These are phyloP conservation scores for Aspergillus persii DNA, from an alignment of 2,329 filamentous ascomycete genomes.

Conservation along the genomic window DNA sequence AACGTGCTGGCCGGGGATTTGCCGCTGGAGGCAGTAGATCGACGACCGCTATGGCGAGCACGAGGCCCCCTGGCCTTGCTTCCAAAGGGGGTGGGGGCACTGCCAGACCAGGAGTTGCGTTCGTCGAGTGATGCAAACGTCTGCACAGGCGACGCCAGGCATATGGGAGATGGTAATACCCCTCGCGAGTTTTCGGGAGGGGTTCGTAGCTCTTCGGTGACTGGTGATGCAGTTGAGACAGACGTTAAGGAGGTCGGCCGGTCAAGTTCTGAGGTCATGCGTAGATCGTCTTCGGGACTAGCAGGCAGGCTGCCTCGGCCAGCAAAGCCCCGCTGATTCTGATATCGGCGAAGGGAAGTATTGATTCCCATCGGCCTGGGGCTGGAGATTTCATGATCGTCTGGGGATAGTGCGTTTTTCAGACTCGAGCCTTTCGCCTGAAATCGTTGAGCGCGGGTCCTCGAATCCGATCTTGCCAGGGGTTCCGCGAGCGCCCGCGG, in stretches of 20 bases:
- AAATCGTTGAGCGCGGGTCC: constrained; percentile 25
- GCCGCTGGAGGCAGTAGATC: constrained; percentile 50
- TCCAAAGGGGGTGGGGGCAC: constrained; percentile 30
- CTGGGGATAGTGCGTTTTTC: constrained; percentile 36
- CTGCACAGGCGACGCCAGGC: constrained; percentile 36
- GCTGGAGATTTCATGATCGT: constrained; percentile 26
- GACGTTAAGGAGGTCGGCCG: constrained; percentile 45
- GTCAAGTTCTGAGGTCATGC: constrained; percentile 29
- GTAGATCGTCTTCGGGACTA: constrained; percentile 24
- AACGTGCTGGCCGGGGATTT: constrained; percentile 60
- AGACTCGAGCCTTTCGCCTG: constrained; percentile 35
- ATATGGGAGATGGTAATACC: constrained; percentile 38
- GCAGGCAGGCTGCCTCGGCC: constrained; percentile 24
- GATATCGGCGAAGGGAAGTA: constrained; percentile 8
- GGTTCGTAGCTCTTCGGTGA: constrained; percentile 41
- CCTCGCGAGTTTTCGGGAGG: constrained; percentile 39
- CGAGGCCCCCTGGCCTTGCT: constrained; percentile 38
- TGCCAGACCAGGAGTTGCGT: constrained; percentile 40
- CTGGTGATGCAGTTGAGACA: constrained; percentile 42
- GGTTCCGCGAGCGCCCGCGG: constrained; percentile 40
- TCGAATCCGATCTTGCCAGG: constrained; percentile 31
- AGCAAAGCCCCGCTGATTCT: constrained; percentile 26
- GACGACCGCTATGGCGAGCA: constrained; percentile 41
- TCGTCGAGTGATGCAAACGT: constrained; percentile 40
- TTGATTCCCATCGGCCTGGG: constrained; percentile 9